Conservation (phyloP, 73 alveolate genomes). For the Effrenium voratum region DNA sequence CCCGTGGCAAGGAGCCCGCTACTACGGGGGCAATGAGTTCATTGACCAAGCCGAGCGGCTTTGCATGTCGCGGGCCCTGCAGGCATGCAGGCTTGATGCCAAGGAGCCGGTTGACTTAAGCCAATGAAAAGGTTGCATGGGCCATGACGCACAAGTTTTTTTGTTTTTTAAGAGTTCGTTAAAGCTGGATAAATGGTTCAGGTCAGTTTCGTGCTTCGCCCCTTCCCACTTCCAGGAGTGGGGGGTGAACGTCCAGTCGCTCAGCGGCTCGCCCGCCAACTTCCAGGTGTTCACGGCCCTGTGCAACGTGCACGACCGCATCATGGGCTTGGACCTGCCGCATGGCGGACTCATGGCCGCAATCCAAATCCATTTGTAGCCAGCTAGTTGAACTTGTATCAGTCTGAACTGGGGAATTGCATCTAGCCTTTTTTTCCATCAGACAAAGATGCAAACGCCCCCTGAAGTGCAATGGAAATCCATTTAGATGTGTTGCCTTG, state of each 20-base stretch:
- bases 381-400: too few relatives aligned
- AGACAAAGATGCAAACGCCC: too few relatives aligned
- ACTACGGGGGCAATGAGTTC: conserved; percentile 98
- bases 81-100: conserved; percentile 97
- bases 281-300: conserved; percentile 98
- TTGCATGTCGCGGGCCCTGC: conserved; percentile 97
- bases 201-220: too few relatives aligned
- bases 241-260: conserved; percentile 88
- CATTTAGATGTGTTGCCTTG: too few relatives aligned
- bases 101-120: conserved; percentile 95
- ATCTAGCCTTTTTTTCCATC: too few relatives aligned
- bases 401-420: too few relatives aligned
- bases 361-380: too few relatives aligned
- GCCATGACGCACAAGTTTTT: neutral
- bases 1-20: conserved; percentile 95
- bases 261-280: conserved; percentile 98
- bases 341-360: conserved; percentile 98
- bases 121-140: neutral
- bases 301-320: conserved; percentile 97
- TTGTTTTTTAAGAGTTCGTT: too few relatives aligned
- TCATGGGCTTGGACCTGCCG: conserved; percentile 97
- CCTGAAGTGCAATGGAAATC: too few relatives aligned
- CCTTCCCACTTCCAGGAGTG: conserved; percentile 22
- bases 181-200: too few relatives aligned
- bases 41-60: conserved; percentile 97